Percentiles rank a stretch among this genome's conserved stretches.
Evolutionary conservation across 2,329 filamentous ascomycete genomes (phyloP).

Genomic region (Cercospora sp.): DNA sequence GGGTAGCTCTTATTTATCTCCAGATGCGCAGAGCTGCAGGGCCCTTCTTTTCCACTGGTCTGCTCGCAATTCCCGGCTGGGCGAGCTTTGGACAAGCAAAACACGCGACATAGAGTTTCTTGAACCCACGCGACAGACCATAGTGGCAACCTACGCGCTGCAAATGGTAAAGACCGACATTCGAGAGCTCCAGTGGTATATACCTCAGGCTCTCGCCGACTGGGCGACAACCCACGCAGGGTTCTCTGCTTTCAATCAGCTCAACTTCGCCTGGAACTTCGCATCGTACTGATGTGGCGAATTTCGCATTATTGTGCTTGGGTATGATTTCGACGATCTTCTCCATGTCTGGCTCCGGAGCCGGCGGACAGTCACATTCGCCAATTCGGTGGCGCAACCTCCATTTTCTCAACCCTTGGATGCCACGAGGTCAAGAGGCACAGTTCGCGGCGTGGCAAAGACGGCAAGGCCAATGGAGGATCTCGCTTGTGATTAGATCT

Average conservation of each 20-base stretch:
- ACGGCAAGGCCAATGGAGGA: conserved; percentile 5
- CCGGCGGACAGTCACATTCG: neutral
- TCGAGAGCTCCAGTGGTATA: neutral
- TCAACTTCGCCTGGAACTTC: neutral
- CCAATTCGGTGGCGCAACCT: conserved; percentile 5
- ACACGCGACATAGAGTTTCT: neutral
- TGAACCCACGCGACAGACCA: conserved; percentile 9
- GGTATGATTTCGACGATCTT: neutral
- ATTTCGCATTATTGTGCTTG: neutral
- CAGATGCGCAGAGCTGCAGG: neutral
- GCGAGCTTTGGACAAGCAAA: conserved; percentile 9
- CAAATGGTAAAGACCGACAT: neutral
- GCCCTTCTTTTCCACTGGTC: neutral
- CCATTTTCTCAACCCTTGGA: neutral
- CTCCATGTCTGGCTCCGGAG: neutral
- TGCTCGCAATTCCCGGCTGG: conserved; percentile 13
- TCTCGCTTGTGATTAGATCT: conserved; percentile 15
- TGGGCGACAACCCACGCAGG: neutral
- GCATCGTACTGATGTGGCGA: neutral
- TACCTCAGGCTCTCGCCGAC: neutral
- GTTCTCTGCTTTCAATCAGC: neutral
- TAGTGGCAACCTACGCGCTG: neutral
- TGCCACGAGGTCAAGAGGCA: conserved; percentile 2
- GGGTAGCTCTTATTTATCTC: conserved; percentile 4
- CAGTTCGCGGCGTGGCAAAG: conserved; percentile 4